Evolutionary conservation across 1,139 yeast genomes (phyloP).

Genomic region (Meyerozyma carpophila): DNA sequence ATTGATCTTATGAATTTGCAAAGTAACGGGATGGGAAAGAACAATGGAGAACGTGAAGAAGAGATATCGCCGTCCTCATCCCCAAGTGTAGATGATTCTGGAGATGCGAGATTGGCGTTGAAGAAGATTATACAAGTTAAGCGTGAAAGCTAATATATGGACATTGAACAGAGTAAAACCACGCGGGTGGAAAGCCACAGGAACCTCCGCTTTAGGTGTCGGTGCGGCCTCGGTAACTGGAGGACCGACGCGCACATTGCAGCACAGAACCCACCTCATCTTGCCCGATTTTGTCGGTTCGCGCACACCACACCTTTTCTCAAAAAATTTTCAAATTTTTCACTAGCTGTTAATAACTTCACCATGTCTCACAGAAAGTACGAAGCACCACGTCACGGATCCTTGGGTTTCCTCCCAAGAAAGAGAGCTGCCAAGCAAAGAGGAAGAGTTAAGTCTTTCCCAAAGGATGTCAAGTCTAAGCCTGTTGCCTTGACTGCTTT

Average conservation of each 20-base stretch:
- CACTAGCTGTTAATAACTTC: conserved; percentile 21
- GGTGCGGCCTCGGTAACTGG: neutral
- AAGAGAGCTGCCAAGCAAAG: conserved; percentile 99
- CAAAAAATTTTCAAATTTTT: neutral
- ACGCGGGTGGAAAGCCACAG: too few relatives aligned
- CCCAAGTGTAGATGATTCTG: conserved; percentile 22
- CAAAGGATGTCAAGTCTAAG: conserved; percentile 96
- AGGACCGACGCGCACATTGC: neutral
- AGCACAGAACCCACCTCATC: neutral
- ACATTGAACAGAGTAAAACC: neutral
- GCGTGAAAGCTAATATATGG: conserved; percentile 13
- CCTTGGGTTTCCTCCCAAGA: conserved; percentile 99
- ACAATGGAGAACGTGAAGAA: neutral
- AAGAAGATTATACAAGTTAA: conserved; percentile 35
- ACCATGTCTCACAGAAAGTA: conserved; percentile 98
- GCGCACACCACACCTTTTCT: neutral
- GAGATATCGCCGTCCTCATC: neutral
- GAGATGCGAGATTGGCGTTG: conserved; percentile 39
- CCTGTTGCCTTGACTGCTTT: conserved; percentile 99
- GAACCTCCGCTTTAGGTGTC: too few relatives aligned
- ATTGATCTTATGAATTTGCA: conserved; percentile 15
- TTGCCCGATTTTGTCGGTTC: neutral
- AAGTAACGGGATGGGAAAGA: conserved; percentile 3
- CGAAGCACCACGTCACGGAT: conserved; percentile 99
- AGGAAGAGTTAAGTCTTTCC: conserved; percentile 99